Base-by-base conservation (phyloP, 345 rosid species). In the Brassica rapa region DNA sequence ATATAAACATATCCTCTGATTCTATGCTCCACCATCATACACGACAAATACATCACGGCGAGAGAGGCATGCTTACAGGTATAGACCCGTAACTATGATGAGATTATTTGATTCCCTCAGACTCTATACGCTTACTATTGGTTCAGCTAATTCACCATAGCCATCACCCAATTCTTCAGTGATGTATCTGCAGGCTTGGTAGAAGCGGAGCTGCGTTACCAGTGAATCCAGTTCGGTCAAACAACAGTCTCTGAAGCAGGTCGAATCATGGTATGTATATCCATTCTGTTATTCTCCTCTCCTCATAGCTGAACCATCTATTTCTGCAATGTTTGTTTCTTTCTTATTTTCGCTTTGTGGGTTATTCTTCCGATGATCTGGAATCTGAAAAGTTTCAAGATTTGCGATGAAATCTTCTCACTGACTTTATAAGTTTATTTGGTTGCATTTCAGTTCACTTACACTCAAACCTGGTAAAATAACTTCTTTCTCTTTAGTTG, bases 361-460 rank as follows among this genome's bases (percentile, higher is more conserved):
- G 10, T 43, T 77, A 61, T 43, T 78, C 57, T 63, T 74, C 19
- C 37, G 30, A 66, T 76, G 83, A 71, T 81, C 33, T 24, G 25
- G 72, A 77, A 72, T 76, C 78, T 81, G 78, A 25, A 61, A 8
- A 62, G 4, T 1, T 64, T 46, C 16, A 15, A 62, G 83, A 84
- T 85, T 79, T 62, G 51, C 80, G 24, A 94, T 95, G 99, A 93
- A 88, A 90, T 81, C 96, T 57, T 91, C 91, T 43, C 41, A 88
- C 92, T 80, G 85, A 78, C 91, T 25, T 25, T 25, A 25, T 25
- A 25, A 25, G 93, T 95, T 61, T 90, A 91, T 74, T 88, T 93
- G 23, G 93, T 86, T 72, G 84, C 90, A 46, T 94, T 94, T 84
- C 98, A 91, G 78, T 98, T 92, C 83, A 94, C 98, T 73, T 97